A percentile compares a stretch with the other conserved stretches of the same genome.
phyloP scores from a whole-genome alignment of 495 filamentous ascomycete species.

The Cryomyces antarcticus region DNA sequence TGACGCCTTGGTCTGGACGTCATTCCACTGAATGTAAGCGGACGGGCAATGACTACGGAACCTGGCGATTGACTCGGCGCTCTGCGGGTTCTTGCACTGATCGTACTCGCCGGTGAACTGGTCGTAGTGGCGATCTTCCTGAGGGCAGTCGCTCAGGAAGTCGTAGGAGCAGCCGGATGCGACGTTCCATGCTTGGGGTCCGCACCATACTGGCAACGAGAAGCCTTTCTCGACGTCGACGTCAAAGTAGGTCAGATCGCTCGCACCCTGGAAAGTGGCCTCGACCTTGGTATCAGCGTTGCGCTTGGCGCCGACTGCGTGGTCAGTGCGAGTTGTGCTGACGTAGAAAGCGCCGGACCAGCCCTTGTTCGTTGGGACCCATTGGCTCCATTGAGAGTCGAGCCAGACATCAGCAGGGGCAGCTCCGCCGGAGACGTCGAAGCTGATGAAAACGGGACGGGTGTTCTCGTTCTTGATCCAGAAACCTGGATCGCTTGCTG shows the following conservation, averaged over 20 bases:
- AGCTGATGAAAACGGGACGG: no score
- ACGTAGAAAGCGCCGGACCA: slow-evolving; percentile 2
- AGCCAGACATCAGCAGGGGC: no score
- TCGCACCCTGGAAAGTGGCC: background rate
- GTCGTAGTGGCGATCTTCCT: background rate
- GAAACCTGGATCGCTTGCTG: no score
- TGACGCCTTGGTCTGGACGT: no score
- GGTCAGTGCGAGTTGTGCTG: background rate
- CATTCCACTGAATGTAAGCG: no score
- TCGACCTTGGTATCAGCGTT: background rate
- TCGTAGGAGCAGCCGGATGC: background rate
- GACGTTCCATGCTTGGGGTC: background rate
- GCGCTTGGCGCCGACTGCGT: background rate
- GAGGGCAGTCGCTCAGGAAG: background rate
- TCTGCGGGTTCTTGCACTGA: slow-evolving; percentile 1
- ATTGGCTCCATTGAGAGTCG: no score
- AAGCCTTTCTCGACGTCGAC: background rate
- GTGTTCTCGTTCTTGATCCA: no score
- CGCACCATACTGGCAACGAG: background rate
- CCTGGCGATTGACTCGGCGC: background rate
- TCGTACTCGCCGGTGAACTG: background rate
- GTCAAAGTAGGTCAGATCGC: background rate
- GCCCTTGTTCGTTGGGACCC: no score
- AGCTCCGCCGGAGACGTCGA: no score
- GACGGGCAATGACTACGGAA: no score